Conservation (phyloP, 176 grass and related monocot genomes). For the Themeda triandra region DNA sequence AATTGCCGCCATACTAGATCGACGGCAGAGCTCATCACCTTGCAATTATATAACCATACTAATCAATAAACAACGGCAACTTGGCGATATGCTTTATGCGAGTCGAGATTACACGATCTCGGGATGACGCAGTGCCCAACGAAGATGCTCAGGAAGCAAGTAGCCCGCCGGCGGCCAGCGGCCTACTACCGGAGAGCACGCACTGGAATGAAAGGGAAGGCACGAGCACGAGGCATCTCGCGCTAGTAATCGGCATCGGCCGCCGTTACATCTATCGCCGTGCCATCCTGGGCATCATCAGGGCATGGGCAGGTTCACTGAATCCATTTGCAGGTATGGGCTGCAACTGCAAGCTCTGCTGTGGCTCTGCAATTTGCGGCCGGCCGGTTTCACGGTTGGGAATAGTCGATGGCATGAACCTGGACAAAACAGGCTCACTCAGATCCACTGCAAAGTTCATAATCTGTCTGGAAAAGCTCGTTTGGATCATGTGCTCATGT, state of each 20-base stretch:
- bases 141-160: neutral
- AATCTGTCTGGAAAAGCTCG: neutral
- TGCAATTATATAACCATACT: neutral
- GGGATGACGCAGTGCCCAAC: neutral
- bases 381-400: neutral
- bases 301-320: constrained; percentile 17
- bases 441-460: neutral
- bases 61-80: neutral
- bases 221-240: neutral
- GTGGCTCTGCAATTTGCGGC: neutral
- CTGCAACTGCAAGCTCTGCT: neutral
- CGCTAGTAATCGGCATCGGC: neutral
- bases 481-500: neutral
- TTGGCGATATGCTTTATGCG: neutral
- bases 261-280: neutral
- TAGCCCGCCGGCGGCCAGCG: neutral
- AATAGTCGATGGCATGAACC: neutral
- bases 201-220: neutral
- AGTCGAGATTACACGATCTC: constrained; percentile 18
- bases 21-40: neutral
- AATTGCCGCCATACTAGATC: neutral
- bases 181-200: neutral
- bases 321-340: neutral
- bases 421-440: neutral
- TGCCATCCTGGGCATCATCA: neutral